Conservation (phyloP, 2,329 filamentous ascomycete species). For the Paracoccidioides brasiliensis region DNA sequence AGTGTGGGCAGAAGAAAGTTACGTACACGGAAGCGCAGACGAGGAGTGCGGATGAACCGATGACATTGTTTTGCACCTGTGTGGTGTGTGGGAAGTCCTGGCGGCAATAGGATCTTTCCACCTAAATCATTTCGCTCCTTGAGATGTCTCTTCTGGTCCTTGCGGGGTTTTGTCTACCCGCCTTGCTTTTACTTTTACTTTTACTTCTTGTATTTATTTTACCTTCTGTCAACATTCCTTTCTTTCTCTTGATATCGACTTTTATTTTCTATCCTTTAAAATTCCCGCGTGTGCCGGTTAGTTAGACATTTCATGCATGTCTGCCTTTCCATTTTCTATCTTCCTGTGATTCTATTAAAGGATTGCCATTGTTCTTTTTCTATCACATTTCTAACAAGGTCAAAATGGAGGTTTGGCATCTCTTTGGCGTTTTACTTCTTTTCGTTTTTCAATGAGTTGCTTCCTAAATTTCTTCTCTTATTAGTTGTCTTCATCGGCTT, state of each 20-base stretch:
- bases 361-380: neutral
- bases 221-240: neutral
- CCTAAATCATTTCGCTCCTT: too few species aligned
- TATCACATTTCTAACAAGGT: neutral
- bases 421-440: neutral
- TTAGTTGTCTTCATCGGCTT: too few species aligned
- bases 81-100: conserved; percentile 37
- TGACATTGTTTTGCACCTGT: conserved; percentile 38
- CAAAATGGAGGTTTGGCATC: neutral
- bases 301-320: neutral
- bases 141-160: neutral
- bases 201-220: neutral
- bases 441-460: neutral
- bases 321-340: neutral
- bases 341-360: neutral
- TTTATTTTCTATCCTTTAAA: neutral
- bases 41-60: conserved; percentile 82
- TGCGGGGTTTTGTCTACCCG: neutral
- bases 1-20: conserved; percentile 87
- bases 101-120: conserved; percentile 21
- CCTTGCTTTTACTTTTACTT: neutral
- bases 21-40: conserved; percentile 96
- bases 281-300: neutral
- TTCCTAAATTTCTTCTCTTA: neutral
- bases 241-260: neutral